These are phyloP conservation scores for Malassezia psittaci DNA, from an alignment of 1,284 basidiomycete species.

Conservation along the genomic window DNA sequence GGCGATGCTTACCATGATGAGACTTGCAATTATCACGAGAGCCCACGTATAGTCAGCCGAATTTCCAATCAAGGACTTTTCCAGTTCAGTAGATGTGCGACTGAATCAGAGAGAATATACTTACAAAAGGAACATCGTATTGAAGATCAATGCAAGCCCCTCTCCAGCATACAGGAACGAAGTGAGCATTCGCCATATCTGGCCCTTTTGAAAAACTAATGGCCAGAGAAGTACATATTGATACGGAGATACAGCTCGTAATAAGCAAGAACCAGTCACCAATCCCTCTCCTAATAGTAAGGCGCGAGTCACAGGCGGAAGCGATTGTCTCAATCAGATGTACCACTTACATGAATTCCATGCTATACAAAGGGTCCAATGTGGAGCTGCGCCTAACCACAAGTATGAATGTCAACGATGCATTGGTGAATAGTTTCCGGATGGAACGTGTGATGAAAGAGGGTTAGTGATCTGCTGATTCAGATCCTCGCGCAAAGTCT, in stretches of 20 bases:
- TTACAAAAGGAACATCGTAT: constrained; percentile 30
- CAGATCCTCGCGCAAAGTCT: constrained; percentile 26
- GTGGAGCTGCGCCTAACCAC: neutral
- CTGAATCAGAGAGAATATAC: constrained; percentile 1
- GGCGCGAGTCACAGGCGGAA: constrained; percentile 72
- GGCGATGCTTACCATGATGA: constrained; percentile 21
- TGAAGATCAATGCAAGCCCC: constrained; percentile 35
- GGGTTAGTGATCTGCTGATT: constrained; percentile 1
- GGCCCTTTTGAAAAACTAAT: constrained; percentile 50
- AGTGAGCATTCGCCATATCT: constrained; percentile 69
- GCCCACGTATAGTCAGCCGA: constrained; percentile 36
- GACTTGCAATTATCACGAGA: constrained; percentile 24
- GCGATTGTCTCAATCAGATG: constrained; percentile 51
- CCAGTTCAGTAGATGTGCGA: constrained; percentile 31
- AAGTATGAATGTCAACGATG: neutral
- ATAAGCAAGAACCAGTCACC: constrained; percentile 58
- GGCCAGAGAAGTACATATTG: constrained; percentile 56
- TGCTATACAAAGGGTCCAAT: neutral
- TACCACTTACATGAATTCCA: constrained; percentile 11
- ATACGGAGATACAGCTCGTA: constrained; percentile 56
- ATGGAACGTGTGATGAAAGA: constrained; percentile 26
- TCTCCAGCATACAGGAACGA: constrained; percentile 62
- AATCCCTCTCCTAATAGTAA: constrained; percentile 58
- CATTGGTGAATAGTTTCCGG: constrained; percentile 26
- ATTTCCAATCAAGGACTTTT: constrained; percentile 28